Percentiles rank a stretch among this genome's conserved stretches.
phyloP scores from a whole-genome alignment of 441 rosid species.

The Gossypium trilobum region DNA sequence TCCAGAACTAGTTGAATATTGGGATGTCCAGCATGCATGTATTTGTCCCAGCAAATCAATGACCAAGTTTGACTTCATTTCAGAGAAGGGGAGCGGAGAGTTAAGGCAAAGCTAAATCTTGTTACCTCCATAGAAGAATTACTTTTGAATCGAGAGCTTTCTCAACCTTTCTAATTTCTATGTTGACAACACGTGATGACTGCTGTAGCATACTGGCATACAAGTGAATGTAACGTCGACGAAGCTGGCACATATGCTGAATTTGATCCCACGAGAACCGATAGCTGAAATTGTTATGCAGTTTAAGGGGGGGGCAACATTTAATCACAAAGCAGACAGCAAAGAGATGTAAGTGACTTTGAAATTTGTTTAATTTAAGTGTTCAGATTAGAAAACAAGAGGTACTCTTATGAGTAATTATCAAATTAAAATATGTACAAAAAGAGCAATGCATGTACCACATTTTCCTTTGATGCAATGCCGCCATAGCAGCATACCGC shows the following conservation, averaged over 20 bases:
- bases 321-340: neutral
- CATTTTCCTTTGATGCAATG: slow-evolving; percentile 67
- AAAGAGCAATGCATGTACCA: slow-evolving; percentile 38
- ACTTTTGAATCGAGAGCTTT: slow-evolving; percentile 84
- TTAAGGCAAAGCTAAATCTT: neutral
- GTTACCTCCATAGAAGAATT: slow-evolving; percentile 92
- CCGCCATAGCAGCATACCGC: slow-evolving; percentile 83
- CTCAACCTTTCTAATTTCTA: slow-evolving; percentile 77
- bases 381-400: neutral
- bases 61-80: neutral
- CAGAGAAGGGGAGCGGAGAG: neutral
- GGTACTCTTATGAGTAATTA: neutral
- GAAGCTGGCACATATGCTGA: slow-evolving; percentile 67
- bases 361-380: neutral
- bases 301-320: neutral
- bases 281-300: slow-evolving; percentile 42
- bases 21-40: neutral
- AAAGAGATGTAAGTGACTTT: neutral
- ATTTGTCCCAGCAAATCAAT: neutral
- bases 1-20: neutral
- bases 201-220: slow-evolving; percentile 74
- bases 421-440: neutral
- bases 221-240: slow-evolving; percentile 74
- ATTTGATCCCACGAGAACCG: slow-evolving; percentile 86
- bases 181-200: slow-evolving; percentile 35